phyloP scores from a whole-genome alignment of 805 yeast species.

The Yarrowia keelungensis region DNA sequence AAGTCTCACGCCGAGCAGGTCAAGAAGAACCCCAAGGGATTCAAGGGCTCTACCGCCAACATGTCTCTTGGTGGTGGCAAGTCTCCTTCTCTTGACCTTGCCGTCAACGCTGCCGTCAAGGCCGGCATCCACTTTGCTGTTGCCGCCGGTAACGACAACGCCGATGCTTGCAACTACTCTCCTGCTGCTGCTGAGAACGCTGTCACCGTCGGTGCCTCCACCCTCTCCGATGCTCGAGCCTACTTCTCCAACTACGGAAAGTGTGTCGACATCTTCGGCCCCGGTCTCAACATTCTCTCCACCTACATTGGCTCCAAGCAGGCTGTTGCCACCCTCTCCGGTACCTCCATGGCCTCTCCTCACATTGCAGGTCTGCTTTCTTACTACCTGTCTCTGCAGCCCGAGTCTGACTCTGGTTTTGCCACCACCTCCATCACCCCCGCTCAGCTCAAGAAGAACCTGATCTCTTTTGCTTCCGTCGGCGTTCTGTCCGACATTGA shows the following conservation, averaged over 20 bases:
- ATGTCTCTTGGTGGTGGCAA: slow-evolving; percentile 69
- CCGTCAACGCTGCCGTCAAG: slow-evolving; percentile 64
- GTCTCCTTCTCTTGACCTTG: slow-evolving; percentile 62
- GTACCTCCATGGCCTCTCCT: slow-evolving; percentile 71
- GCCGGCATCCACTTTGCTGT: slow-evolving; percentile 67
- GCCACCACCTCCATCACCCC: slow-evolving; percentile 59
- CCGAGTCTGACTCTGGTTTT: slow-evolving; percentile 58
- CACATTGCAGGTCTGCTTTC: slow-evolving; percentile 64
- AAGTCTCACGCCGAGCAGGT: slow-evolving; percentile 56
- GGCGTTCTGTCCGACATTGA: slow-evolving; percentile 57
- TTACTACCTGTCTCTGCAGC: slow-evolving; percentile 63
- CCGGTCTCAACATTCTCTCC: slow-evolving; percentile 63
- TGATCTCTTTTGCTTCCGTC: slow-evolving; percentile 60
- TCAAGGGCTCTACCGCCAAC: slow-evolving; percentile 67
- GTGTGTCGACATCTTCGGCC: slow-evolving; percentile 62
- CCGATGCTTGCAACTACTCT: slow-evolving; percentile 65
- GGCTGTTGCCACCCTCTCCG: slow-evolving; percentile 62
- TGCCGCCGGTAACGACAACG: slow-evolving; percentile 69
- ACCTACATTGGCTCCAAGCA: slow-evolving; percentile 61
- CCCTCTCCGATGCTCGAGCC: slow-evolving; percentile 56
- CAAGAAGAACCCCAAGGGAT: slow-evolving; percentile 54
- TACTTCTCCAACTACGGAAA: slow-evolving; percentile 62
- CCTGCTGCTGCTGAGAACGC: slow-evolving; percentile 65
- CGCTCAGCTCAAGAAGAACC: slow-evolving; percentile 59
- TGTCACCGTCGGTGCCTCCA: slow-evolving; percentile 61